Evolutionary conservation across 352 stramenopile genomes (phyloP).

Genomic region (Pythium brachiatum): DNA sequence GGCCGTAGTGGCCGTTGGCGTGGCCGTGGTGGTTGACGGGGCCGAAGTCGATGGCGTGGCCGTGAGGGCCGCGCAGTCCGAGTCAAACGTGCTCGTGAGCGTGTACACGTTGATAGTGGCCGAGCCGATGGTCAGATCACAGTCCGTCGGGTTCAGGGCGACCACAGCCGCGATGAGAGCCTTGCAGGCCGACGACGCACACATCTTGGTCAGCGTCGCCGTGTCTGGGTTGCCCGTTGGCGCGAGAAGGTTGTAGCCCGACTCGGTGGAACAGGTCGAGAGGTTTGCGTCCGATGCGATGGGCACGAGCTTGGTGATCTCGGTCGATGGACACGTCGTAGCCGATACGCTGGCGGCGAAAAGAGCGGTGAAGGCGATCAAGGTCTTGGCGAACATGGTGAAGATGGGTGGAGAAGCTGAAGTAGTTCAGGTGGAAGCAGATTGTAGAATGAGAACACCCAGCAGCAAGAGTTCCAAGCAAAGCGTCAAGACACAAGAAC

Average conservation of each 20-base stretch:
- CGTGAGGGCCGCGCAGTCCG: slow-evolving; percentile 9
- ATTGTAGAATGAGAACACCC: slow-evolving; percentile 9
- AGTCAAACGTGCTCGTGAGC: slow-evolving; percentile 1
- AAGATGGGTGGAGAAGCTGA: background rate
- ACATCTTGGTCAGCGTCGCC: slow-evolving; percentile 8
- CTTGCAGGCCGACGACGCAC: background rate
- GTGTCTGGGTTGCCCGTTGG: slow-evolving; percentile 1
- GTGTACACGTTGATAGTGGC: slow-evolving; percentile 12
- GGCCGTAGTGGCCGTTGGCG: slow-evolving; percentile 2
- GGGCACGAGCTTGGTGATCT: slow-evolving; percentile 13
- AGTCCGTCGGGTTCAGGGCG: slow-evolving; percentile 4
- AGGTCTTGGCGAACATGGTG: slow-evolving; percentile 13
- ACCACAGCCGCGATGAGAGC: background rate
- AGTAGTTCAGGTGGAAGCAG: background rate
- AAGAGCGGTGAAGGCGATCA: background rate
- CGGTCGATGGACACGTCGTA: slow-evolving; percentile 1
- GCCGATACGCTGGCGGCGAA: background rate
- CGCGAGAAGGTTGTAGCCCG: slow-evolving; percentile 15
- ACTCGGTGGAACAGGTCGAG: background rate
- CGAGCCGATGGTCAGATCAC: slow-evolving; percentile 8
- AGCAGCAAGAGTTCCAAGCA: background rate
- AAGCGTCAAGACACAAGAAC: background rate
- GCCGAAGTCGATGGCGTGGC: slow-evolving; percentile 1
- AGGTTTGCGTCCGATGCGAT: slow-evolving; percentile 10
- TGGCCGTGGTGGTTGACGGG: slow-evolving; percentile 3